Conservation (phyloP, 225 moss, liverwort and hornwort species). For the Neckera pumila region DNA sequence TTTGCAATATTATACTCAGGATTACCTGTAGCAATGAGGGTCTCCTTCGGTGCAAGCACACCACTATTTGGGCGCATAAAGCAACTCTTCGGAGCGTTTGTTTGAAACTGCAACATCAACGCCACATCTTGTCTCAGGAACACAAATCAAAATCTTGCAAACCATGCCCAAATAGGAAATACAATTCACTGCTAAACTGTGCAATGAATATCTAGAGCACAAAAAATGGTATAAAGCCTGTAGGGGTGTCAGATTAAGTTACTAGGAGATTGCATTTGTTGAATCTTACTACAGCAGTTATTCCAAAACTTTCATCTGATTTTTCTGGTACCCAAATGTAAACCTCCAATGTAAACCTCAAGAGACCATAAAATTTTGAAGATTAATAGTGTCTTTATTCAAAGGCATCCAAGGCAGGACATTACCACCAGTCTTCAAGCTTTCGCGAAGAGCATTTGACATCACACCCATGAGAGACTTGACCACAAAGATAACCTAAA, state of each 20-base stretch:
- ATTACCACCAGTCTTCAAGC: background rate
- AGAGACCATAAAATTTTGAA: background rate
- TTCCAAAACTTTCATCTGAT: background rate
- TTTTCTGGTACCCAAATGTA: background rate
- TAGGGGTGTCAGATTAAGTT: background rate
- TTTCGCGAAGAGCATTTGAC: background rate
- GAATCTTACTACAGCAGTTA: background rate
- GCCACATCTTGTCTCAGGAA: background rate
- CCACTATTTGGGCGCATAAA: constrained; percentile 92
- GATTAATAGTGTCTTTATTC: background rate
- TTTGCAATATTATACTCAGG: background rate
- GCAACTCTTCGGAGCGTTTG: constrained; percentile 82
- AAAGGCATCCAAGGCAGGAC: background rate
- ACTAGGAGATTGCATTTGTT: background rate
- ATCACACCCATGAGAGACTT: background rate
- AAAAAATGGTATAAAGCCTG: background rate
- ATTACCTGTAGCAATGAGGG: constrained; percentile 78
- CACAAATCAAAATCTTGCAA: background rate
- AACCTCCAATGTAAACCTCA: background rate
- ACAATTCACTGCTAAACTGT: background rate
- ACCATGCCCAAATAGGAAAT: background rate
- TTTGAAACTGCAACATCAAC: constrained; percentile 69
- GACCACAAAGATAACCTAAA: background rate
- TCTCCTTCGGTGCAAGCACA: constrained; percentile 73
- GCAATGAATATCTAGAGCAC: background rate